Evolutionary conservation across 2,329 filamentous ascomycete genomes (phyloP).

Genomic region (Incumbomyces lentus): DNA sequence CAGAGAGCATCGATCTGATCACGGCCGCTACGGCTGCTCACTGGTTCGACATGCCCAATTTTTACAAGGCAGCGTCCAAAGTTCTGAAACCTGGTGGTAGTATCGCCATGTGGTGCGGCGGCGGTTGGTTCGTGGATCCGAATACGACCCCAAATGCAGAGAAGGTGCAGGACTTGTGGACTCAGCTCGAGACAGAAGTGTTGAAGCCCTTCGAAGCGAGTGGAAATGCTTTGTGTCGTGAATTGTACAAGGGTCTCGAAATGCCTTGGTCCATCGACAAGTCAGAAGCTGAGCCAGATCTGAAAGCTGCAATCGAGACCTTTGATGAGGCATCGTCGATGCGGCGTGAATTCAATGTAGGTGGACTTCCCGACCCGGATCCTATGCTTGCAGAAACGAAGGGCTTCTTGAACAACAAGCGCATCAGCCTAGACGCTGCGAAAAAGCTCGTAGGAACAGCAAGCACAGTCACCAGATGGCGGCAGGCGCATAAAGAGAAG

Average conservation of each 20-base stretch:
- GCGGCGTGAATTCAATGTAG: conserved; percentile 13
- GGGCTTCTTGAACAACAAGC: conserved; percentile 22
- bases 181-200: conserved; percentile 28
- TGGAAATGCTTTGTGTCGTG: conserved; percentile 34
- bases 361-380: conserved; percentile 8
- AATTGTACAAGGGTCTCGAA: conserved; percentile 33
- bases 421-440: conserved; percentile 19
- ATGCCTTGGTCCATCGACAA: conserved; percentile 39
- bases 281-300: conserved; percentile 7
- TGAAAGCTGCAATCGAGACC: conserved; percentile 19
- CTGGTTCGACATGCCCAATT: conserved; percentile 47
- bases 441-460: conserved; percentile 25
- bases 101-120: conserved; percentile 42
- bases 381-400: conserved; percentile 17
- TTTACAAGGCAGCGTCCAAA: conserved; percentile 39
- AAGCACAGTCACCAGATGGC: conserved; percentile 32
- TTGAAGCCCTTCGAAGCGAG: conserved; percentile 31
- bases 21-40: conserved; percentile 43
- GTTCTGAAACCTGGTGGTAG: conserved; percentile 44
- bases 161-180: conserved; percentile 34
- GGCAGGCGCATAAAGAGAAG: conserved; percentile 29
- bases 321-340: conserved; percentile 10
- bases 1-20: conserved; percentile 39
- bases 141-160: conserved; percentile 30
- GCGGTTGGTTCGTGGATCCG: conserved; percentile 22